These are phyloP conservation scores for Curvularia hawaiiensis DNA, from an alignment of 2,329 filamentous ascomycete species.

Conservation along the genomic window DNA sequence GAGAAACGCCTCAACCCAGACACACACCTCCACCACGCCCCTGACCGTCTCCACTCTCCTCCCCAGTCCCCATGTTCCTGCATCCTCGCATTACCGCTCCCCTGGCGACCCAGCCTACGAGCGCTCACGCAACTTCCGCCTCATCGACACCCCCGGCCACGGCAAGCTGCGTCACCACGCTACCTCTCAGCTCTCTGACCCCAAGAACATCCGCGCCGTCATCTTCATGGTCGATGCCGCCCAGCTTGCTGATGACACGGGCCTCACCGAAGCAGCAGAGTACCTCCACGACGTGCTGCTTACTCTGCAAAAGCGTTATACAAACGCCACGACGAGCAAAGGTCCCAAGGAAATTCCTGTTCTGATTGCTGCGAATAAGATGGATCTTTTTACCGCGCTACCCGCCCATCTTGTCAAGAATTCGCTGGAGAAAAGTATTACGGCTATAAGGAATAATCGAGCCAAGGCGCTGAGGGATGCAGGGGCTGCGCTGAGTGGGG, in stretches of 20 bases:
- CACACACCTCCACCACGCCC: slow-evolving; percentile 54
- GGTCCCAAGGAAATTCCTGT: slow-evolving; percentile 69
- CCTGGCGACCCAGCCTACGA: slow-evolving; percentile 64
- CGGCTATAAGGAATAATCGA: slow-evolving; percentile 74
- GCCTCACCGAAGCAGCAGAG: slow-evolving; percentile 73
- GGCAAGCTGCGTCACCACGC: slow-evolving; percentile 84
- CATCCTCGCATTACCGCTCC: slow-evolving; percentile 68
- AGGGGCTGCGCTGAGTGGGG: slow-evolving; percentile 68
- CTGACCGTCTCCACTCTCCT: slow-evolving; percentile 65
- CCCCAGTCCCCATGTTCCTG: slow-evolving; percentile 60
- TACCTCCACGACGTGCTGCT: slow-evolving; percentile 93
- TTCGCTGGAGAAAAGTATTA: slow-evolving; percentile 80
- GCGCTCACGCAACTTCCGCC: slow-evolving; percentile 68
- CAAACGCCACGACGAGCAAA: slow-evolving; percentile 61
- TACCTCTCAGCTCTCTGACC: slow-evolving; percentile 57
- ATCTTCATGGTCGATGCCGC: slow-evolving; percentile 91
- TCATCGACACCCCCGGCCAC: slow-evolving; percentile 93
- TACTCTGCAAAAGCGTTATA: slow-evolving; percentile 74
- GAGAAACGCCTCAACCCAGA: slow-evolving; percentile 60
- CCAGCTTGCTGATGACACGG: slow-evolving; percentile 47
- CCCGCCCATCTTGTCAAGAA: slow-evolving; percentile 76
- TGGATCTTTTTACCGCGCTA: slow-evolving; percentile 91
- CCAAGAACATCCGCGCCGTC: slow-evolving; percentile 66
- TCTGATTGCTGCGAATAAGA: slow-evolving; percentile 90
- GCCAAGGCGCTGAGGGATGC: slow-evolving; percentile 82